phyloP scores from a whole-genome alignment of 2,329 filamentous ascomycete species.

The Elsinoe fawcettii region DNA sequence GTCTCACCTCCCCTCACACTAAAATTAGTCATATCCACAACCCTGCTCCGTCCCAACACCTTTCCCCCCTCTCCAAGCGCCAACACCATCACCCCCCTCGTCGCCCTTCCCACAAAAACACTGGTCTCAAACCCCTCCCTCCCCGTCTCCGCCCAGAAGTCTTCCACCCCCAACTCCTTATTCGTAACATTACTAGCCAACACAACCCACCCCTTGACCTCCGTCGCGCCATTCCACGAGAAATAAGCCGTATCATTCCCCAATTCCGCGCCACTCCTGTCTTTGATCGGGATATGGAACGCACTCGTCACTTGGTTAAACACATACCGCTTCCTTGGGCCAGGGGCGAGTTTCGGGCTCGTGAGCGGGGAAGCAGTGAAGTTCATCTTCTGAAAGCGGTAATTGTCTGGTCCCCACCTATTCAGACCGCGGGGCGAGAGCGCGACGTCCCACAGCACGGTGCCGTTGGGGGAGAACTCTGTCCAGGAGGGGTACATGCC shows the following conservation, averaged over 20 bases:
- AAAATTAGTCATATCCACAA: conserved; percentile 18
- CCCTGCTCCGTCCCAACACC: conserved; percentile 18
- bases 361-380: conserved; percentile 15
- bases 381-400: conserved; percentile 43
- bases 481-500: conserved; percentile 36
- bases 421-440: conserved; percentile 29
- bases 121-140: conserved; percentile 20
- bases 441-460: conserved; percentile 46
- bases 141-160: conserved; percentile 17
- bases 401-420: conserved; percentile 28
- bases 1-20: neutral
- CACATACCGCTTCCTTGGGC: neutral
- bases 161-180: neutral
- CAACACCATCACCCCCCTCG: conserved; percentile 20
- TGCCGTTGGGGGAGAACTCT: conserved; percentile 39
- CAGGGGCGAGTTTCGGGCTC: conserved; percentile 16
- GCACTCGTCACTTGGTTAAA: neutral
- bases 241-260: conserved; percentile 17
- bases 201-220: conserved; percentile 18
- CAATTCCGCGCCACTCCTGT: conserved; percentile 6
- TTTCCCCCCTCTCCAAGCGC: conserved; percentile 21
- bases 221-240: conserved; percentile 20
- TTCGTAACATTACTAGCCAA: conserved; percentile 16
- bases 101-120: conserved; percentile 14
- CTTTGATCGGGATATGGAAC: neutral